Evolutionary conservation across 805 yeast species (phyloP), one percentile per base, ranked within the genome.

Genomic region (Saturnispora sanitii): DNA sequence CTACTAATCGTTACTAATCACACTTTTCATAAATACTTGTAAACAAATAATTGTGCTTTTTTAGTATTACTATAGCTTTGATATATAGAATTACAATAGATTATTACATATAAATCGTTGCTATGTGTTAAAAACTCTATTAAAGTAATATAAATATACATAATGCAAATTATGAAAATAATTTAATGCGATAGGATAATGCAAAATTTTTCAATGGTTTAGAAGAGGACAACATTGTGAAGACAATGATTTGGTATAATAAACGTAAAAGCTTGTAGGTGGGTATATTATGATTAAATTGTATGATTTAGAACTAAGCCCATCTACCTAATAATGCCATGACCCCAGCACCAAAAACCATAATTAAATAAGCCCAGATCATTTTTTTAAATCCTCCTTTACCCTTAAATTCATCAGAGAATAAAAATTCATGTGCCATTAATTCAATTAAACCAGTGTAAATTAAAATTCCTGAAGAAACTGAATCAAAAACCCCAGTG

Each of bases 261-360:
- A n/a, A n/a, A n/a, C n/a, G n/a, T n/a, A n/a, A n/a, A n/a, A n/a
- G n/a, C n/a, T n/a, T n/a, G n/a, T n/a, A n/a, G n/a, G n/a, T n/a
- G n/a, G n/a, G n/a, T n/a, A n/a, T n/a, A n/a, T n/a, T n/a, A n/a
- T n/a, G n/a, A n/a, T n/a, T n/a, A n/a, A n/a, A n/a, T n/a, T n/a
- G n/a, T n/a, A 22, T 22, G 25, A 6, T 22, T 6, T 6, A 6
- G 9, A 22, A 17, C 56, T 53, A 77, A 18, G 83, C 84, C 84
- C 87, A 80, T 54, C 71, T 77, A 46, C 87, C 90, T 45, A 82
- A 63, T 25, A 81, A 59, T 3, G 88, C 86, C 90, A 82, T 82
- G 28, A 79, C 52, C 11, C 82, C 86, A n/a, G 82, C 79, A 49
- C 88, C 88, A 37, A 62, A 51, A 50, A 75, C 70, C 73, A 73